Evolutionary conservation across 2,329 filamentous ascomycete species (phyloP), one percentile per base, ranked within the genome.

Genomic region (Metarhizium sp.): DNA sequence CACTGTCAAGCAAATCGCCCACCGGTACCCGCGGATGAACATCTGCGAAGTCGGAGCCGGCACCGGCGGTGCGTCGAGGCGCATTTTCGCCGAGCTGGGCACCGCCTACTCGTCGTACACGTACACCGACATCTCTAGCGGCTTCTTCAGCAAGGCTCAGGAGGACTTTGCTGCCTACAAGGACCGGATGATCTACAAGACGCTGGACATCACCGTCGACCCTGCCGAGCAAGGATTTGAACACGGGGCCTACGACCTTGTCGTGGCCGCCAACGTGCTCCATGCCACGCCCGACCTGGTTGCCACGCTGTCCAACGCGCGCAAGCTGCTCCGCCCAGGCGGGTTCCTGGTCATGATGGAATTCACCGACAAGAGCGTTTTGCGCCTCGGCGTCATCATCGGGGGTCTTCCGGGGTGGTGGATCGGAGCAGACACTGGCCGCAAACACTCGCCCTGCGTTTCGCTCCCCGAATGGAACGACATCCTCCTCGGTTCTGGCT

Each of bases 1-100:
- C 10, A 51, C 55, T 2, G 47, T 59, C 4, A 48, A 32, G 14
- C 51, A 42, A 8, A 30, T 59, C 20, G 52, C 34, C 7, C 66
- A 73, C 53, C 67, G 70, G 1, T 71, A 71, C 50, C 75, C 75
- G 0, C 66, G 66, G 16, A 65, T 73, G 51, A 70, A 71, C 1
- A 67, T 77, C 36, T 57, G 78, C 4, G 64, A 67, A 52, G 62
- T 73, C 10, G 74, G 74, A 18, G 74, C 72, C 10, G 75, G 75
- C 1, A 74, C 72, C 3, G 75, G 74, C 3, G 69, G 67, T 11
- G 65, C 73, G 0, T 78, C 75, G 0, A 60, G 64, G 6, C 49
- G 43, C 1, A 60, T 78, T 5, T 58, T 78, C 1, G 53, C 61
- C 1, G 50, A 52, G 2, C 57, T 76, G 7, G 66, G 63, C 2